Evolutionary conservation across 805 yeast genomes (phyloP).

Genomic region (Kodamaea sagamina): DNA sequence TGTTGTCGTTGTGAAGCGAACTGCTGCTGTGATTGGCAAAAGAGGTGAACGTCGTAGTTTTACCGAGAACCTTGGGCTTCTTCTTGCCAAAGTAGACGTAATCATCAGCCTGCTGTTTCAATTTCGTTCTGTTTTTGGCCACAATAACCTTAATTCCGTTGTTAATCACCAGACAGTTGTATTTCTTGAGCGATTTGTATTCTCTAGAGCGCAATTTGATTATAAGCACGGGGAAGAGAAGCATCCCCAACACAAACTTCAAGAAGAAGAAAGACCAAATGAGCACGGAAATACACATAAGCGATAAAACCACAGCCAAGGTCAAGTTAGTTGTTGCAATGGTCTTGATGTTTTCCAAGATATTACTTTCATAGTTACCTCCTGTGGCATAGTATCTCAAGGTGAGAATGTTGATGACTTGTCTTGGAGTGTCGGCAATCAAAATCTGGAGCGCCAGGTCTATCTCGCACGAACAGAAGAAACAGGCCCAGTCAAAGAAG

Average conservation of each 20-base stretch:
- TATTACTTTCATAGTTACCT: slow-evolving; percentile 42
- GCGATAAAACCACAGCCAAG: slow-evolving; percentile 70
- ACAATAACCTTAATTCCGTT: slow-evolving; percentile 56
- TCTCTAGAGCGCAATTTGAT: slow-evolving; percentile 41
- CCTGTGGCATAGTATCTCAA: slow-evolving; percentile 52
- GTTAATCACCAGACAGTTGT: slow-evolving; percentile 61
- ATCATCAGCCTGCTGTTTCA: slow-evolving; percentile 7
- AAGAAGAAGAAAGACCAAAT: slow-evolving; percentile 72
- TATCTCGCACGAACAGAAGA: slow-evolving; percentile 63
- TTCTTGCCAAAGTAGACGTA: slow-evolving; percentile 7
- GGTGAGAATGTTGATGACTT: slow-evolving; percentile 78
- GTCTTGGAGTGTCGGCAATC: slow-evolving; percentile 85
- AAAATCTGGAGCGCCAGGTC: slow-evolving; percentile 63
- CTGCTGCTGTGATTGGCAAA: slow-evolving; percentile 3
- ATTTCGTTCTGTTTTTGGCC: slow-evolving; percentile 22
- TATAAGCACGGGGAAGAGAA: slow-evolving; percentile 53
- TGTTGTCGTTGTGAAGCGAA: slow-evolving; percentile 8
- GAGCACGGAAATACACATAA: slow-evolving; percentile 73
- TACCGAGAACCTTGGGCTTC: slow-evolving; percentile 1
- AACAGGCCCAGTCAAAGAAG: slow-evolving; percentile 65
- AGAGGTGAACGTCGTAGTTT: slow-evolving; percentile 1
- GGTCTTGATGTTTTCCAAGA: slow-evolving; percentile 47
- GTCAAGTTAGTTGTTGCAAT: slow-evolving; percentile 63
- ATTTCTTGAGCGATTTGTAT: slow-evolving; percentile 54
- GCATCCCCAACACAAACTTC: slow-evolving; percentile 54